Percentiles rank a stretch among this genome's conserved stretches.
phyloP scores from a whole-genome alignment of 768 basidiomycete species.

The Boletus huronensis region DNA sequence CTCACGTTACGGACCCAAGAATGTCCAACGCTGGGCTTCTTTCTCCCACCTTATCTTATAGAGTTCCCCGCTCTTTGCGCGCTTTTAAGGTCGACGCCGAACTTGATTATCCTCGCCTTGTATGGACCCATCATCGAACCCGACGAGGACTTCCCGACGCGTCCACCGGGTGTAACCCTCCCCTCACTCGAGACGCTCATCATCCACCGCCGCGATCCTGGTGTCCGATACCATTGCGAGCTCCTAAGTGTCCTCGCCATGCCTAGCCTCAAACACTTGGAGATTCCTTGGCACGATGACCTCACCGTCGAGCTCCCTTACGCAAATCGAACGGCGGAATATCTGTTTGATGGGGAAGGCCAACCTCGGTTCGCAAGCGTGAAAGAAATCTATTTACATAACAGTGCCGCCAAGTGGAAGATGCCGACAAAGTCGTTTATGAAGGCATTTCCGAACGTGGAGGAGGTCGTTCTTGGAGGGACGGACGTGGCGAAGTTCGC shows the following conservation, averaged over 20 bases:
- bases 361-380: slow-evolving; percentile 10
- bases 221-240: slow-evolving; percentile 13
- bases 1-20: slow-evolving; percentile 16
- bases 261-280: slow-evolving; percentile 12
- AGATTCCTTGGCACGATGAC: slow-evolving; percentile 18
- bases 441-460: slow-evolving; percentile 14
- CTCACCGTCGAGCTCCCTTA: slow-evolving; percentile 6
- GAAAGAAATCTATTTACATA: slow-evolving; percentile 11
- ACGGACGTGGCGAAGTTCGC: slow-evolving; percentile 11
- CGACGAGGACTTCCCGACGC: slow-evolving; percentile 5
- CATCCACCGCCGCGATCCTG: slow-evolving; percentile 15
- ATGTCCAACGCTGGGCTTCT: background rate
- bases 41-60: slow-evolving; percentile 15
- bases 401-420: slow-evolving; percentile 3
- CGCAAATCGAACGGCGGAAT: slow-evolving; percentile 4
- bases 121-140: slow-evolving; percentile 16
- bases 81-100: slow-evolving; percentile 9
- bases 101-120: slow-evolving; percentile 7
- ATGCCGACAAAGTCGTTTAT: slow-evolving; percentile 17
- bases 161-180: slow-evolving; percentile 3
- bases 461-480: slow-evolving; percentile 15
- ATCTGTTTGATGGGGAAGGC: slow-evolving; percentile 11
- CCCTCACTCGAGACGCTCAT: slow-evolving; percentile 10
- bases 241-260: slow-evolving; percentile 8
- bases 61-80: slow-evolving; percentile 13